These are phyloP conservation scores for Leucoagaricus sp. DNA, from an alignment of 1,284 basidiomycete genomes.

Conservation along the genomic window DNA sequence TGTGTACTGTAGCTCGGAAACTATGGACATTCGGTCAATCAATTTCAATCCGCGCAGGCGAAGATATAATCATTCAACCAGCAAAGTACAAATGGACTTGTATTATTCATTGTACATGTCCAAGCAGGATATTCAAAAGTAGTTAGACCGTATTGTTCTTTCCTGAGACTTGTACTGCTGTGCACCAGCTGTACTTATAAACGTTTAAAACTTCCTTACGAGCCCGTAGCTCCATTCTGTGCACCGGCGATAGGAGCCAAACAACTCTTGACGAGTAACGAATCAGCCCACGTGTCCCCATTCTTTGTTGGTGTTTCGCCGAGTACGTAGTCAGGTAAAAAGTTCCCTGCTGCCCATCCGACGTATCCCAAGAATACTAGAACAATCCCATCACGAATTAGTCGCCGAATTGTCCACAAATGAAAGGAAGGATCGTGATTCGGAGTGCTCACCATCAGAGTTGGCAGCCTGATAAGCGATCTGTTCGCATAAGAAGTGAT, in stretches of 20 bases:
- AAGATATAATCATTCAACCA: neutral
- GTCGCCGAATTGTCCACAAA: no score
- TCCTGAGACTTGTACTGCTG: neutral
- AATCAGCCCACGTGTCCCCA: slow-evolving; percentile 43
- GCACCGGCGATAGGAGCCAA: slow-evolving; percentile 39
- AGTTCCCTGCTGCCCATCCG: slow-evolving; percentile 39
- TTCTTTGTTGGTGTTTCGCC: slow-evolving; percentile 39
- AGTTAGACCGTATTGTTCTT: no score
- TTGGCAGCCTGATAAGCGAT: neutral
- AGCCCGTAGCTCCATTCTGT: slow-evolving; percentile 28
- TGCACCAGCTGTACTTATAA: neutral
- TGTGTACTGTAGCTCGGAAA: neutral
- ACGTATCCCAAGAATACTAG: slow-evolving; percentile 34
- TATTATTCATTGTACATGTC: neutral
- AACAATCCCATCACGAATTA: no score
- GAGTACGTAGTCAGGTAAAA: slow-evolving; percentile 31
- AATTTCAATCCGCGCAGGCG: slow-evolving; percentile 6
- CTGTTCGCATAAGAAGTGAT: neutral
- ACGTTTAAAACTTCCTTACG: neutral
- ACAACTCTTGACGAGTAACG: slow-evolving; percentile 39
- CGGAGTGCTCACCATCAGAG: no score
- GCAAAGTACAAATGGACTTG: slow-evolving; percentile 13
- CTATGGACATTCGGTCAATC: slow-evolving; percentile 10
- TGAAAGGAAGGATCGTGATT: no score
- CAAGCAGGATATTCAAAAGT: no score